Base-by-base conservation (phyloP, 2,329 filamentous ascomycete genomes). In the Diaporthe sp. region DNA sequence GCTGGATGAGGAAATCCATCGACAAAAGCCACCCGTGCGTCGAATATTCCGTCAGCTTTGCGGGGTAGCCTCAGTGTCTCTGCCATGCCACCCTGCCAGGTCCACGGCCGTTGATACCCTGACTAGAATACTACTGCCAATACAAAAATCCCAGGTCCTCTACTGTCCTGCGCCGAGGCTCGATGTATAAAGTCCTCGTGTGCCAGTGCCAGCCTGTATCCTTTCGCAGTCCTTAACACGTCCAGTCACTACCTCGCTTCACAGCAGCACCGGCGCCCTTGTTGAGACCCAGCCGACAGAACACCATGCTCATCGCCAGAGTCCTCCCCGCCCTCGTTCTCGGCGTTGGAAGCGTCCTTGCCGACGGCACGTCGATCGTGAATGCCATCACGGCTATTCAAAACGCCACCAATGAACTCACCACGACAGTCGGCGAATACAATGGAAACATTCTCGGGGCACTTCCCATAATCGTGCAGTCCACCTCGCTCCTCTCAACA, bases 391-490 rank as follows among this genome's bases (percentile, higher is more conserved):
- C 79, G 57, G 78, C 77, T 50, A 83, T 87, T 77, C 76, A 80
- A 72, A 64, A 78, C 64, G 77, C 81, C 25, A 84, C 84, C 25
- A 68, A 78, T 47, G 77, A 77, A 40, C 82, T 87, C 67, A 81
- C 84, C 74, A 72, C 76, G 54, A 80, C 79, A 45, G 82, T 87
- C 25, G 61, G 79, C 25, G 61, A 74, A 25, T 88, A 85, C 85
- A 76, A 81, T 10, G 85, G 85, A 75, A 80, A 80, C 61, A 76
- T 86, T 3, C 74, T 86, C 17, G 81, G 82, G 52, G 81, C 83
- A 0, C 61, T 87, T 1, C 83, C 85, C 73, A 87, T 89, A 76
- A 79, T 85, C 67, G 69, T 79, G 70, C 78, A 84, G 71, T 85
- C 85, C 7, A 78, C 82, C 9, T 73, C 77, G 13, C 83, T 89